Evolutionary conservation across 108 stramenopile genomes (phyloP), one percentile per base, ranked within the genome.

Genomic region (Cylindrotheca fusiformis): DNA sequence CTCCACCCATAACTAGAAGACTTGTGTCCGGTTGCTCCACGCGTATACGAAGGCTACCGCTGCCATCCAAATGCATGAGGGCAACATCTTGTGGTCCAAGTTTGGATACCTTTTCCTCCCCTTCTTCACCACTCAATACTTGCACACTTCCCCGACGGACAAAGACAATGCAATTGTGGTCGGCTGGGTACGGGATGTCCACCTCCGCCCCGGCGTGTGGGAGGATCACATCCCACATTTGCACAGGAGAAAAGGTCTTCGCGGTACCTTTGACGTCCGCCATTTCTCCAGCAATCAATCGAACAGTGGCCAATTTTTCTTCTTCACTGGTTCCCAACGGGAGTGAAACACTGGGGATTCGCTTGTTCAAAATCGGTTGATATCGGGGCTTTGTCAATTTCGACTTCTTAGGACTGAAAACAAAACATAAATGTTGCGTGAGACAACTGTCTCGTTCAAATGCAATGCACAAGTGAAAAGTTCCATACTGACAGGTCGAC

Each of bases 381-480:
- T 92, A 97, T 3, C 66, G 63, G 2, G 96, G 93, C 51, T 84
- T 76, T 28, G 78, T 80, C 94, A 95, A 93, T 75, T 97, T 97
- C 58, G 84, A 46, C 67, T 87, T 60, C 24, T 60, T 64, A 21
- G 67, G 58, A 22, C n/a, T n/a, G n/a, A n/a, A n/a, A n/a, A n/a
- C n/a, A n/a, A n/a, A n/a, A n/a, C n/a, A n/a, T n/a, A n/a, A n/a
- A 45, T 45, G 44, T 17, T 45, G 44, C 44, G 17, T 45, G 44
- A 12, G 17, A 45, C 12, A n/a, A n/a, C n/a, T n/a, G n/a, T n/a
- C n/a, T 17, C 44, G 44, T 45, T 12, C 44, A 45, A 45, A 45
- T 12, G 17, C 44, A 45, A 12, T 45, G 12, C 44, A 29, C 55
- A 56, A 44, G 55, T 66, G 2, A 88, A 86, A 3, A n/a, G n/a